Evolutionary conservation across 345 rosid species (phyloP).

Genomic region (Boechera stricta): DNA sequence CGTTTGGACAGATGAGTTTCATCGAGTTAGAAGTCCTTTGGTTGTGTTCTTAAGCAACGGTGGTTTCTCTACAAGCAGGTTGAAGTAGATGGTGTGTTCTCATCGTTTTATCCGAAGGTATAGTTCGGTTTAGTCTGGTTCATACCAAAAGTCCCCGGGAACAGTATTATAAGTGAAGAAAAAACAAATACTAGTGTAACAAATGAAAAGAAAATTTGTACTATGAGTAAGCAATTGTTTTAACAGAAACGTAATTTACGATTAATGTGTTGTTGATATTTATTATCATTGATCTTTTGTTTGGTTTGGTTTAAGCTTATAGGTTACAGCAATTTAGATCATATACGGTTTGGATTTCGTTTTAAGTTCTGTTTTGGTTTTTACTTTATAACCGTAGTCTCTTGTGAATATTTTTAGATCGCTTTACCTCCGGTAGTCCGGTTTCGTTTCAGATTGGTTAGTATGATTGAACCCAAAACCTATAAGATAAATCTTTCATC

Average conservation of each 20-base stretch:
- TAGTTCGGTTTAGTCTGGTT: neutral
- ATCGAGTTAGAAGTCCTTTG: slow-evolving; percentile 66
- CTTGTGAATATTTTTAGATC: neutral
- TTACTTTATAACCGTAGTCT: neutral
- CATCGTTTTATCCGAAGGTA: neutral
- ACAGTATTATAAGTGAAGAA: no score
- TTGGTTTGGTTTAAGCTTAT: neutral
- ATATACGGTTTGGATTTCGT: neutral
- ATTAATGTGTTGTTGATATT: neutral
- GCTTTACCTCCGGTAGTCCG: neutral
- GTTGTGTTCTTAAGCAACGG: slow-evolving; percentile 49
- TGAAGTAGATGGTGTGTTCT: neutral
- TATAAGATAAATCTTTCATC: no score
- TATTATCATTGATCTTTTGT: neutral
- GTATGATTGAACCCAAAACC: neutral
- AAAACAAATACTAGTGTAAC: no score
- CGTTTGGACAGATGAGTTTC: slow-evolving; percentile 66
- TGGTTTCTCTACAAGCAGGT: slow-evolving; percentile 10
- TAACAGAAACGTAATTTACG: neutral
- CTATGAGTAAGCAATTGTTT: no score
- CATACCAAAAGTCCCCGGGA: no score
- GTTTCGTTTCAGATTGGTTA: neutral
- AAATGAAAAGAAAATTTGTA: no score
- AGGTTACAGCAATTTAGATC: neutral
- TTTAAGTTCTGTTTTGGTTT: neutral